Base-by-base conservation (phyloP, 2,329 filamentous ascomycete species). In the Neonectria faginata region DNA sequence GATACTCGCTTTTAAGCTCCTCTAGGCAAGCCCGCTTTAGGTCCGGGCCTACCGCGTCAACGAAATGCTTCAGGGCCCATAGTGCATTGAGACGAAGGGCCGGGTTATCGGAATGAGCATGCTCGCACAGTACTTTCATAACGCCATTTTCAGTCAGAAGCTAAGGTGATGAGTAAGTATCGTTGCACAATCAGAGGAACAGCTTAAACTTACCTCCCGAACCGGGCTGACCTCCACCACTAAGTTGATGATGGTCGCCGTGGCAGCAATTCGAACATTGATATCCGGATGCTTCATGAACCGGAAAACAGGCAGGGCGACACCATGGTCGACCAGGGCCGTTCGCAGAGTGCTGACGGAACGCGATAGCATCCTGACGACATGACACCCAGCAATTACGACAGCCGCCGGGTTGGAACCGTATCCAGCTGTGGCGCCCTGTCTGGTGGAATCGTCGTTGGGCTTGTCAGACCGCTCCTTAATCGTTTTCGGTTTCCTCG, bases 41-140 rank as follows among this genome's bases (percentile, higher is more conserved):
- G 12, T 91, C 86, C 48, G 91, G 89, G 18, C 86, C 86, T 6
- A 92, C 88, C 22, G 89, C 89, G 67, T 92, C 86, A 3, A 97
- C 91, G 54, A 97, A 86, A 79, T 98, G 93, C 76, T 98, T 98
- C 62, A 99, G 82, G 6, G 94, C 93, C 95, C 96, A 99, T 2
- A 99, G 80, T 22, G 94, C 94, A 72, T 96, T 94, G 27, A 97
- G 84, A 25, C 93, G 89, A 57, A 98, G 83, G 51, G 90, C 88
- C n/a, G 91, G 87, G 73, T 95, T 92, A 51, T 87, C 85, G 0
- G 92, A 96, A 76, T 92, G 92, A 1, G 94, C 93, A 76, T 97
- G 92, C 70, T 92, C 88, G 74, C 94, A 97, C 1, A 98, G 83
- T 0, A 91, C 87, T 66, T 88, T 89, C 69, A 97, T 85, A 1